Evolutionary conservation across 768 basidiomycete species (phyloP), one percentile per base, ranked within the genome.

Genomic region (Coprinellus aureogranulatus): DNA sequence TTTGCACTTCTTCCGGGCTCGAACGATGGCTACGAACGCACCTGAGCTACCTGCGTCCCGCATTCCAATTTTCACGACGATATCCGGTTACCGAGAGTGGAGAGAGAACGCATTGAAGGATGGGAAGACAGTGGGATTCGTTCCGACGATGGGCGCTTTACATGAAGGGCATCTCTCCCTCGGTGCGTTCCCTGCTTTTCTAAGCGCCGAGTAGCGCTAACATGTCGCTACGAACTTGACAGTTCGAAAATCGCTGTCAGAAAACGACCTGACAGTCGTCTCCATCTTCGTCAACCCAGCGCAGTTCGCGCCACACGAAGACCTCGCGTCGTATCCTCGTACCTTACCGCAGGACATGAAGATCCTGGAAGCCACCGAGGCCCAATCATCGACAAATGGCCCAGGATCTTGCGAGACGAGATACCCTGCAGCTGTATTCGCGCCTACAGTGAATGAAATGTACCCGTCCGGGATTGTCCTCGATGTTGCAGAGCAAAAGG

Each of bases 241-340:
- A 98, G 96, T 98, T 23, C 79, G 83, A 57, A 78, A 77, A 50
- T 94, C 92, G 0, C 79, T 98, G 3, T 69, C 72, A 2, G 81
- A 87, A 55, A 94, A 95, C 66, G 90, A 94, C 56, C 72, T 87
- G 40, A 98, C 97, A 0, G 85, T 98, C 63, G 75, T 98, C 58
- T 97, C 95, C 26, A 92, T 99, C 64, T 99, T 98, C 70, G 95
- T 99, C 58, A 98, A 99, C 69, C 97, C 97, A 0, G 90, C 95
- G 2, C 95, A 98, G 70, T 99, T 99, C 64, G 92, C 96, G 1
- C 95, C 93, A 0, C 87, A 93, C 62, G 97, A 99, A 73, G 97
- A 98, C 69, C 84, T 98, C 2, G 80, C 81, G 26, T 85, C 88
- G 4, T 99, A 99, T 70, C 97, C 97, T 1, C 87, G 94, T 40